phyloP scores from a whole-genome alignment of 768 basidiomycete species.

The Auriscalpium vulgare region DNA sequence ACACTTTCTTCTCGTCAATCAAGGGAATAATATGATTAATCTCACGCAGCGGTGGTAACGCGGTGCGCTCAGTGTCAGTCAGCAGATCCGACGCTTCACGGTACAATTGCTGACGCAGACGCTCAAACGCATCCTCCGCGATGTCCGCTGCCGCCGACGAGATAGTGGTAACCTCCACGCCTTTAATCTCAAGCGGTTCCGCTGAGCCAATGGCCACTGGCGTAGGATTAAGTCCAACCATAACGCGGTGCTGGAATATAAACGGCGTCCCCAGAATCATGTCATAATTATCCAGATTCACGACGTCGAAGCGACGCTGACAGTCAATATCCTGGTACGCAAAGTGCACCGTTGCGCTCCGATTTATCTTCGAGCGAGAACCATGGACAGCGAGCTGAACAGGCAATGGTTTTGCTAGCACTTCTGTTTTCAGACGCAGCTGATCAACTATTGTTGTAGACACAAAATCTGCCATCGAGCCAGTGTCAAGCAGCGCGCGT shows the following conservation, averaged over 20 bases:
- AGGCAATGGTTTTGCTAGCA: constrained; percentile 25
- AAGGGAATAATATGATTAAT: constrained; percentile 32
- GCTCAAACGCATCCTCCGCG: not conserved
- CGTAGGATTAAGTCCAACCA: not conserved
- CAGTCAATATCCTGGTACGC: constrained; percentile 29
- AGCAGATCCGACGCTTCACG: constrained; percentile 12
- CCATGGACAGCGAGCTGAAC: constrained; percentile 35
- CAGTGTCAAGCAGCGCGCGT: constrained; percentile 17
- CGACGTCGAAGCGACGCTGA: constrained; percentile 18
- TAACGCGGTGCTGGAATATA: constrained; percentile 17
- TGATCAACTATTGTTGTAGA: constrained; percentile 23
- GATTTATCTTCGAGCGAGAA: constrained; percentile 31
- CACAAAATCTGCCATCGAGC: constrained; percentile 26
- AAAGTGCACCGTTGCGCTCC: constrained; percentile 16
- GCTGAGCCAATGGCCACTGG: not conserved
- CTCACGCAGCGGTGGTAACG: constrained; percentile 20
- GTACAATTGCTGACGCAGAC: too few species aligned
- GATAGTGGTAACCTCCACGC: not conserved
- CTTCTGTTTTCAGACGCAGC: constrained; percentile 14
- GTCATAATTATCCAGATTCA: constrained; percentile 22
- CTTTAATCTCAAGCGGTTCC: not conserved
- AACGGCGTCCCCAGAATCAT: constrained; percentile 27
- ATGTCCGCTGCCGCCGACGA: not conserved
- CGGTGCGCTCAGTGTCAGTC: constrained; percentile 12
- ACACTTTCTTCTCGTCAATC: constrained; percentile 23